phyloP scores from a whole-genome alignment of 371 early-diverging fungal genomes.

The Mucor mucedo region DNA sequence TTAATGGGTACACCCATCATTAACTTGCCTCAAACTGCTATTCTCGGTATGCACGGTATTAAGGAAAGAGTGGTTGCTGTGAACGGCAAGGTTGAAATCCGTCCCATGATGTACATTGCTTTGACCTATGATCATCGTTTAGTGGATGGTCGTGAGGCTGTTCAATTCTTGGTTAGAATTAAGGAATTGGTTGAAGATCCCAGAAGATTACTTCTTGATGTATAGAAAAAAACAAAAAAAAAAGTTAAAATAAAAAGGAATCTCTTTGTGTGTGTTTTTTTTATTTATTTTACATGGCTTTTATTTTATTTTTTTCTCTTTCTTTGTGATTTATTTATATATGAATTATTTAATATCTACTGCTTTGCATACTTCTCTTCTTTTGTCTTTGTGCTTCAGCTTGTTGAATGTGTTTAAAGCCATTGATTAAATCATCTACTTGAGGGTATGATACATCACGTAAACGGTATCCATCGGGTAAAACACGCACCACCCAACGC shows the following conservation, averaged over 20 bases:
- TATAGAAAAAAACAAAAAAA: slow-evolving; percentile 50
- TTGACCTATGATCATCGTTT: slow-evolving; percentile 98
- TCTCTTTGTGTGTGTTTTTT: not conserved
- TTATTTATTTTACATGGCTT: not conserved
- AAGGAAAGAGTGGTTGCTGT: slow-evolving; percentile 96
- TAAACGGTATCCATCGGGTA: slow-evolving; percentile 67
- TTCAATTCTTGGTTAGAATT: slow-evolving; percentile 94
- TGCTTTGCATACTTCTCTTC: slow-evolving; percentile 6
- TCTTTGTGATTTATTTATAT: not conserved
- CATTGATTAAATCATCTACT: slow-evolving; percentile 67
- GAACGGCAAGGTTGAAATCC: slow-evolving; percentile 91
- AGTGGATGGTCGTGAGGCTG: slow-evolving; percentile 98
- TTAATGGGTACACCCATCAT: slow-evolving; percentile 97
- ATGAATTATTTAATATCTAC: not conserved
- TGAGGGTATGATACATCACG: slow-evolving; percentile 62
- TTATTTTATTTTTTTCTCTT: not conserved
- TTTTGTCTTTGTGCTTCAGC: slow-evolving; percentile 22
- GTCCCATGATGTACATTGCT: slow-evolving; percentile 99
- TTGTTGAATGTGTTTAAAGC: slow-evolving; percentile 58
- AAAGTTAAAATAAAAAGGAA: not conserved
- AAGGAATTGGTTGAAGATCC: slow-evolving; percentile 98
- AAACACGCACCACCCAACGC: slow-evolving; percentile 61
- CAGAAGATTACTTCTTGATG: slow-evolving; percentile 82
- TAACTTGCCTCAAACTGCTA: slow-evolving; percentile 96
- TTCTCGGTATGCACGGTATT: slow-evolving; percentile 97